Base-by-base conservation (phyloP, 1,139 yeast genomes). In the Yamadazyma buinensis region DNA sequence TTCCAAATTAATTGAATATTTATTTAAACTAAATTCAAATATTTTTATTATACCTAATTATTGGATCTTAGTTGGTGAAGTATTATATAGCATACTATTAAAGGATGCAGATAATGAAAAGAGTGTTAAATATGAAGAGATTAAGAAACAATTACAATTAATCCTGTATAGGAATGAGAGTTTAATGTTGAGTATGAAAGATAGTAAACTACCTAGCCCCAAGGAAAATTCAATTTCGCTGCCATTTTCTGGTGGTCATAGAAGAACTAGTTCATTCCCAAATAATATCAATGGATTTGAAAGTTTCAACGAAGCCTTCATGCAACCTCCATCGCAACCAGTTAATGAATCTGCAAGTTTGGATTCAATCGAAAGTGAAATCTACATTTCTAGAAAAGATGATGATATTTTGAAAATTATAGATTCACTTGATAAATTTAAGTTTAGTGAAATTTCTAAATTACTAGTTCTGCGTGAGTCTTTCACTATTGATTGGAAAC, bases 31-130 rank as follows among this genome's bases (percentile, higher is more conserved):
- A 47, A 71, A 81, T 67, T 47, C 79, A 52, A 88, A 84, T 47
- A 72, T 81, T 5, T 87, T 88, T 47, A 78, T 88, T n/a, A 69
- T 85, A 26, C 95, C 96, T 0, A 72, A 70, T 34, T 71, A 67
- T 38, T 88, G 97, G 97, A 65, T 71, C 11, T 52, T 72, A 6
- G 59, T 84, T 32, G 80, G 79, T 30, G 67, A 74, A 1, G 46
- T 59, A 0, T 48, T 70, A 15, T 53, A 49, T 34, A 52, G 52
- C 15, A 73, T 77, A 9, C 53, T 85, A 13, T 36, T 57, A 7
- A 43, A 12, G n/a, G 7, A 13, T 12, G 7, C 56, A 7, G 44
- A 12, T n/a, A 6, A 13, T 12, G 5, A 13, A n/a, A 23, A 23
- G n/a, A 23, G 12, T 12, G 12, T 12, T 11, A 15, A 31, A 21